A percentile compares a stretch with the other conserved stretches of the same genome.
Evolutionary conservation across 768 basidiomycete genomes (phyloP).

Genomic region (Solioccasus polychromus): DNA sequence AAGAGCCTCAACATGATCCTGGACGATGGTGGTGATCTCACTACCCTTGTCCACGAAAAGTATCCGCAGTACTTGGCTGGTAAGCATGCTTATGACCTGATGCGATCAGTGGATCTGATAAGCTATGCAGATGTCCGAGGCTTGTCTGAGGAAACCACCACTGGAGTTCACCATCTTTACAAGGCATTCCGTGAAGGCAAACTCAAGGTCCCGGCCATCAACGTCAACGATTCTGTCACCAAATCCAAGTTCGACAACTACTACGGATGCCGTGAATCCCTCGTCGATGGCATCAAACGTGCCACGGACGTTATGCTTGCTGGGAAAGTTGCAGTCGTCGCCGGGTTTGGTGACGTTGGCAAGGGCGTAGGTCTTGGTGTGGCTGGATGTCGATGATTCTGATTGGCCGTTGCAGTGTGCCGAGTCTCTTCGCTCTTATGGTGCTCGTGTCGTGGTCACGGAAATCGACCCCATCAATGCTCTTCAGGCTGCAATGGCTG

Average conservation of each 20-base stretch:
- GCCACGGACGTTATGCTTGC: constrained; percentile 99
- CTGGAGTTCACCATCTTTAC: constrained; percentile 99
- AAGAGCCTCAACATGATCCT: constrained; percentile 96
- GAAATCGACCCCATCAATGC: constrained; percentile 99
- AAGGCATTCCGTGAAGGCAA: constrained; percentile 95
- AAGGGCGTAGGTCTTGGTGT: constrained; percentile 76
- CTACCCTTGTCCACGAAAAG: constrained; percentile 92
- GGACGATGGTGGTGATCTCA: constrained; percentile 98
- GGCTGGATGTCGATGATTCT: background rate
- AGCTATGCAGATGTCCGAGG: constrained; percentile 69
- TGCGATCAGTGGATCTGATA: background rate
- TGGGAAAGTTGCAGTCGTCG: constrained; percentile 98
- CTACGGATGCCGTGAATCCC: constrained; percentile 99
- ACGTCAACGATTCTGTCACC: constrained; percentile 99
- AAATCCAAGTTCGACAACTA: constrained; percentile 99
- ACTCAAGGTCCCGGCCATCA: constrained; percentile 97
- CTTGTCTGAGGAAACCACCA: constrained; percentile 98
- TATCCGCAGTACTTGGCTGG: constrained; percentile 86
- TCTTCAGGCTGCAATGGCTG: constrained; percentile 99
- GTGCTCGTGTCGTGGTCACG: constrained; percentile 92
- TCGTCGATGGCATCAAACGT: constrained; percentile 99
- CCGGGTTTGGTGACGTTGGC: constrained; percentile 98
- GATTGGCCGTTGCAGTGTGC: constrained; percentile 67
- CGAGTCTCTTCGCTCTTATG: constrained; percentile 95
- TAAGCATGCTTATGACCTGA: constrained; percentile 25